phyloP scores from a whole-genome alignment of 2,329 filamentous ascomycete genomes.

The Trichoderma breve region DNA sequence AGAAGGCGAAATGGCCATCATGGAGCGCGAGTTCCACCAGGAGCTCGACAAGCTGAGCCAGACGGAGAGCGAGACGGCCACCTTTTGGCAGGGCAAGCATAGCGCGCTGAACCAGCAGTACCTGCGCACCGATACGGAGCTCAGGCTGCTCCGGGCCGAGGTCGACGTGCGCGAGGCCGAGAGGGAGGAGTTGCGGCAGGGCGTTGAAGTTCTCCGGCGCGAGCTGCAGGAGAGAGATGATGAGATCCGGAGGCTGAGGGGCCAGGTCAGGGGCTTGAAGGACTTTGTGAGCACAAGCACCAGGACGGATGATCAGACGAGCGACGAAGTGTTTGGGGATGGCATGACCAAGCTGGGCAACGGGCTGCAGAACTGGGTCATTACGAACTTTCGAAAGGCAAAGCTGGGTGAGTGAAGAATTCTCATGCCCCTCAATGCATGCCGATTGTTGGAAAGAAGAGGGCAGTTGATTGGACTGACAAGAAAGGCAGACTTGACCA shows the following conservation, averaged over 20 bases:
- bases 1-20: slow-evolving; percentile 50
- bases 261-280: slow-evolving; percentile 66
- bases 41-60: slow-evolving; percentile 53
- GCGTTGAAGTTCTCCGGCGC: slow-evolving; percentile 46
- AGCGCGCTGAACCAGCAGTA: slow-evolving; percentile 52
- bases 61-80: slow-evolving; percentile 54
- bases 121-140: slow-evolving; percentile 51
- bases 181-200: slow-evolving; percentile 49
- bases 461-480: slow-evolving; percentile 14
- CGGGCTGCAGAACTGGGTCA: slow-evolving; percentile 71
- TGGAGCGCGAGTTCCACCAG: slow-evolving; percentile 53
- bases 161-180: slow-evolving; percentile 48
- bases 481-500: slow-evolving; percentile 42
- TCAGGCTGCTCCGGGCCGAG: slow-evolving; percentile 50
- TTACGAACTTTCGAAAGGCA: slow-evolving; percentile 64
- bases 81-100: slow-evolving; percentile 59
- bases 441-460: no score
- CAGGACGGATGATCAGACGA: slow-evolving; percentile 57
- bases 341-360: slow-evolving; percentile 62
- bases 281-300: slow-evolving; percentile 69
- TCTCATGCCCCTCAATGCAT: no score
- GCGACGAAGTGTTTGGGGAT: slow-evolving; percentile 66
- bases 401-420: slow-evolving; percentile 47
- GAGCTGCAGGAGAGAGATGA: slow-evolving; percentile 52
- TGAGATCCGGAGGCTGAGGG: slow-evolving; percentile 53